These are phyloP conservation scores for Apiotrichum veenhuisii DNA, from an alignment of 1,284 basidiomycete species.

Conservation along the genomic window DNA sequence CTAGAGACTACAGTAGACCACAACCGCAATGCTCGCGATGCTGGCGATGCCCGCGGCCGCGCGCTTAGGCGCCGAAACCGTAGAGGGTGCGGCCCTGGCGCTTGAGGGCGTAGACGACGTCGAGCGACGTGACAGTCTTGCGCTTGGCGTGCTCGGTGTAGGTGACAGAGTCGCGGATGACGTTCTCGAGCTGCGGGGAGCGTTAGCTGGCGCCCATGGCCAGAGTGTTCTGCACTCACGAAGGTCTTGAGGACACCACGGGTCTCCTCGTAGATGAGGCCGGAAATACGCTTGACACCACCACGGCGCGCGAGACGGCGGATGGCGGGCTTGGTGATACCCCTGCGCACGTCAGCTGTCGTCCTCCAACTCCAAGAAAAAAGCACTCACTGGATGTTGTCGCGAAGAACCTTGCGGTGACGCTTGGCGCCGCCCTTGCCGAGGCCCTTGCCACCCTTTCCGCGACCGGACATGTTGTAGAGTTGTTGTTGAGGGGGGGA, in stretches of 20 bases:
- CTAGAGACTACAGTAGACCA: too few relatives aligned
- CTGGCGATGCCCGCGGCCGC: too few relatives aligned
- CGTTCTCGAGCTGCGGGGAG: constrained; percentile 52
- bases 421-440: constrained; percentile 85
- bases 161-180: constrained; percentile 81
- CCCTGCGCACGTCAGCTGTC: constrained; percentile 21
- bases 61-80: constrained; percentile 65
- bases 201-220: neutral
- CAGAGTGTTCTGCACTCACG: constrained; percentile 27
- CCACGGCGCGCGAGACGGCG: constrained; percentile 91
- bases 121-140: constrained; percentile 79
- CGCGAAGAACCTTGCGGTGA: constrained; percentile 73
- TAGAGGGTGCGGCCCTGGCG: constrained; percentile 83
- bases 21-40: too few relatives aligned
- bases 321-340: constrained; percentile 86
- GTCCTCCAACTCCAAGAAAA: neutral
- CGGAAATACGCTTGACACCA: constrained; percentile 92
- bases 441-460: constrained; percentile 74
- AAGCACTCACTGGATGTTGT: constrained; percentile 66
- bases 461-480: constrained; percentile 67
- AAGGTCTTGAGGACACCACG: constrained; percentile 78
- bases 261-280: constrained; percentile 89
- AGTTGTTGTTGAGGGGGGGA: constrained; percentile 16
- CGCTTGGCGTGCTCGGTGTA: constrained; percentile 94
- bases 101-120: constrained; percentile 84